A percentile compares a stretch with the other conserved stretches of the same genome.
Conservation (phyloP, 1,139 yeast genomes). For the Debaryomyces sp. region DNA sequence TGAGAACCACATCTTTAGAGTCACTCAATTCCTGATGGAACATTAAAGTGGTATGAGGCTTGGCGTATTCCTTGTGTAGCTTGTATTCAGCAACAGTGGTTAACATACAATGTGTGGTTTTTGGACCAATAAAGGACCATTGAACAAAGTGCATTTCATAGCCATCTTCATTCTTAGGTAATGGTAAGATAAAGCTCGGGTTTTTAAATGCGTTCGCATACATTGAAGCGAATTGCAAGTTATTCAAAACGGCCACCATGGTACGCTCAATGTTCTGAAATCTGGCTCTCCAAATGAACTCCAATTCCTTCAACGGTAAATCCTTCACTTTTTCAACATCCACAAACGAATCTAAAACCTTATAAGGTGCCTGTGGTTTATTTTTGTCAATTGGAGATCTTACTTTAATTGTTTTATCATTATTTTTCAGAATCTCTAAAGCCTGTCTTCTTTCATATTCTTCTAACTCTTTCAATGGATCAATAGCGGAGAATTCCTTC, state of each 20-base stretch:
- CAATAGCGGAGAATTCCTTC: conserved; percentile 59
- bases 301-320: conserved; percentile 66
- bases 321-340: conserved; percentile 67
- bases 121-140: conserved; percentile 88
- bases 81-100: conserved; percentile 93
- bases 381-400: conserved; percentile 53
- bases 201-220: conserved; percentile 68
- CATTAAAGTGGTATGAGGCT: conserved; percentile 90
- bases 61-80: conserved; percentile 86
- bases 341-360: conserved; percentile 69
- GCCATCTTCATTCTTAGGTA: conserved; percentile 59
- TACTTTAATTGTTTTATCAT: conserved; percentile 70
- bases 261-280: conserved; percentile 64
- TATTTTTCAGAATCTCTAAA: conserved; percentile 33
- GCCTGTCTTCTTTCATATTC: conserved; percentile 50
- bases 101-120: conserved; percentile 85
- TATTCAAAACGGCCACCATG: conserved; percentile 65
- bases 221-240: conserved; percentile 59
- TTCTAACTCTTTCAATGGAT: conserved; percentile 70
- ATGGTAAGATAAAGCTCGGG: conserved; percentile 75
- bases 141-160: conserved; percentile 90
- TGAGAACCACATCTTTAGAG: conserved; percentile 67
- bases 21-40: conserved; percentile 80
- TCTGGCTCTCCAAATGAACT: conserved; percentile 87
- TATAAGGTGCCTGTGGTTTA: conserved; percentile 58